Conservation (phyloP, 2,329 filamentous ascomycete genomes). For the Shiraia bambusicola region DNA sequence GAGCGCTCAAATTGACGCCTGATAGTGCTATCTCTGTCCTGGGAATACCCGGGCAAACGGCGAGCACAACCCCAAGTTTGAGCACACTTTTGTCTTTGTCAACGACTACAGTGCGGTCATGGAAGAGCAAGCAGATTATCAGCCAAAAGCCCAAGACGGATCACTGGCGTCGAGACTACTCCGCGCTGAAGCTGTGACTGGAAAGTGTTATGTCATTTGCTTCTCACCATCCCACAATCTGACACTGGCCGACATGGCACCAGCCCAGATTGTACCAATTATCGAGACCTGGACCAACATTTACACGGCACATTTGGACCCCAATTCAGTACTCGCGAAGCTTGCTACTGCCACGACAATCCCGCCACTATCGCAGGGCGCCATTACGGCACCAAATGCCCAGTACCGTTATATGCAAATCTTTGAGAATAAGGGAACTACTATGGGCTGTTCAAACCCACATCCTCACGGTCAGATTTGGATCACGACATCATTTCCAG, state of each 20-base stretch:
- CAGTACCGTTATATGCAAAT: constrained; percentile 98
- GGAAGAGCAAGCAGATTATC: constrained; percentile 83
- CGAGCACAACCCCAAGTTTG: constrained; percentile 81
- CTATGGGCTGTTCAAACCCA: constrained; percentile 98
- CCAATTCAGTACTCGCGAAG: constrained; percentile 64
- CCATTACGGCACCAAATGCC: constrained; percentile 59
- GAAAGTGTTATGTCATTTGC: constrained; percentile 95
- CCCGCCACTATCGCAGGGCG: constrained; percentile 50
- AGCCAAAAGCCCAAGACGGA: constrained; percentile 51
- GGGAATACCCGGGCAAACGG: constrained; percentile 87
- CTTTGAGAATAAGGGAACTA: constrained; percentile 96
- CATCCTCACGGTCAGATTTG: constrained; percentile 97
- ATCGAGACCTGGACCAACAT: constrained; percentile 90
- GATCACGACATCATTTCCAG: constrained; percentile 87
- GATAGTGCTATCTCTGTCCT: constrained; percentile 88
- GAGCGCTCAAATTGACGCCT: constrained; percentile 20
- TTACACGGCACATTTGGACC: constrained; percentile 78
- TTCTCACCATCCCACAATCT: constrained; percentile 90
- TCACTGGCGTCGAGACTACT: constrained; percentile 73
- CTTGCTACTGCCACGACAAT: constrained; percentile 50
- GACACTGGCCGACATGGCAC: constrained; percentile 85
- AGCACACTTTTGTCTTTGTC: constrained; percentile 87
- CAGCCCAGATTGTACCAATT: constrained; percentile 75
- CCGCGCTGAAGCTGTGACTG: constrained; percentile 80
- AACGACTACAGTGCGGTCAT: constrained; percentile 98